Evolutionary conservation across 2,329 filamentous ascomycete genomes (phyloP).

Genomic region (Colletotrichum lini): DNA sequence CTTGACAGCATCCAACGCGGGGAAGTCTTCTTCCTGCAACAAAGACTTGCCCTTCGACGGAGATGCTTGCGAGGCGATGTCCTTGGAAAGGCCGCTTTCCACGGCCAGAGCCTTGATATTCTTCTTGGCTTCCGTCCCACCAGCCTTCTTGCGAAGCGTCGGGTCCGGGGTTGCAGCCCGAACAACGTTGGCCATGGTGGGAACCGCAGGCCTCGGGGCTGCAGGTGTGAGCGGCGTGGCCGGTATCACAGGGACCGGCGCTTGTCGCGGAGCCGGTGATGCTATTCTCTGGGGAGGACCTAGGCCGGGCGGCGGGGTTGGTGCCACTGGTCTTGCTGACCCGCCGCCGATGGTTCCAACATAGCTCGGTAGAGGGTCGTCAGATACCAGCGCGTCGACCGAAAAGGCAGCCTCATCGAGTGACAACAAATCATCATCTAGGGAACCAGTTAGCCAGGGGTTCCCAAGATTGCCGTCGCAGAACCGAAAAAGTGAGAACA

Average conservation of each 20-base stretch:
- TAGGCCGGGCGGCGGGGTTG: conserved; percentile 60
- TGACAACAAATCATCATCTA: conserved; percentile 75
- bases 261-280: conserved; percentile 46
- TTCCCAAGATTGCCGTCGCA: conserved; percentile 38
- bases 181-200: conserved; percentile 44
- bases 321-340: conserved; percentile 12
- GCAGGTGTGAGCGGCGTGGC: conserved; percentile 30
- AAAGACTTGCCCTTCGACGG: conserved; percentile 45
- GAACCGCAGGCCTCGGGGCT: conserved; percentile 45
- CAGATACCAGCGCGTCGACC: conserved; percentile 79
- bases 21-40: conserved; percentile 75
- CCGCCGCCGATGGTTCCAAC: conserved; percentile 13
- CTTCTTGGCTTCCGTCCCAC: conserved; percentile 56
- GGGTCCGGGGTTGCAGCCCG: conserved; percentile 51
- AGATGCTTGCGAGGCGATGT: conserved; percentile 58
- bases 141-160: conserved; percentile 49
- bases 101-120: conserved; percentile 61
- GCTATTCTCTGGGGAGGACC: conserved; percentile 57
- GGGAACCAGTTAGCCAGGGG: conserved; percentile 59
- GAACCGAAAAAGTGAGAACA: conserved; percentile 26
- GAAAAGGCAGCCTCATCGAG: conserved; percentile 73
- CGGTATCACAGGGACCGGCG: conserved; percentile 41
- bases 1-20: conserved; percentile 67
- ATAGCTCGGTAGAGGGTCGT: conserved; percentile 57
- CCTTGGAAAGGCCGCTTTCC: conserved; percentile 63